These are phyloP conservation scores for Candida incommunis DNA, from an alignment of 805 yeast species.

Conservation along the genomic window DNA sequence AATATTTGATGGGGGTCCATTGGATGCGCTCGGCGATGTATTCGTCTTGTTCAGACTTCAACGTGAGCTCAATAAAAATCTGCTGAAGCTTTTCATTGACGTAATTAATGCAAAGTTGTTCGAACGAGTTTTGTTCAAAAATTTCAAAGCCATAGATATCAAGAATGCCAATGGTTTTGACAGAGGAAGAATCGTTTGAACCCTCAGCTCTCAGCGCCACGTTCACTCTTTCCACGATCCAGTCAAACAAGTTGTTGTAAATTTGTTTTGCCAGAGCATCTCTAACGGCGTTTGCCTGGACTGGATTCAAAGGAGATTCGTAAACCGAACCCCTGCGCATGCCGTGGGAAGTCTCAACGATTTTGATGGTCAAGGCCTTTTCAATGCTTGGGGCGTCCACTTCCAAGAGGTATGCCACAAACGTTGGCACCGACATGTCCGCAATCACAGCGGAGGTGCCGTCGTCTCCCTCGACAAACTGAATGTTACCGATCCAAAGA, in stretches of 20 bases:
- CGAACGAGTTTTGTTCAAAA: conserved; percentile 88
- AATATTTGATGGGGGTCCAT: conserved; percentile 96
- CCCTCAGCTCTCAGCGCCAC: conserved; percentile 46
- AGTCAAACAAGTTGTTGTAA: conserved; percentile 83
- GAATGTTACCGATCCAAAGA: conserved; percentile 88
- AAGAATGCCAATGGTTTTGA: conserved; percentile 73
- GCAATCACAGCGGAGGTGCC: conserved; percentile 73
- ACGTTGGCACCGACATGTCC: conserved; percentile 84
- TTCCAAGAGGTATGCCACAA: conserved; percentile 81
- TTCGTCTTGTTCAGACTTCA: conserved; percentile 96
- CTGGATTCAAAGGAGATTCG: conserved; percentile 82
- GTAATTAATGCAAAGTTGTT: conserved; percentile 88
- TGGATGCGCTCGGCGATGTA: conserved; percentile 87
- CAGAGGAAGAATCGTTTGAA: conserved; percentile 32
- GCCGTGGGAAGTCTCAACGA: conserved; percentile 84
- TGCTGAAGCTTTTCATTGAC: conserved; percentile 94
- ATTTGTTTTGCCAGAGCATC: conserved; percentile 93
- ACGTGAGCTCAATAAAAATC: conserved; percentile 86
- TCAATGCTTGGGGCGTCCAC: conserved; percentile 56
- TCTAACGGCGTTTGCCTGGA: conserved; percentile 82
- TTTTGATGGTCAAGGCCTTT: conserved; percentile 61
- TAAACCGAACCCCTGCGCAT: conserved; percentile 83
- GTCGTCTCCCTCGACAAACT: conserved; percentile 64
- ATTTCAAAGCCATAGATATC: conserved; percentile 96
- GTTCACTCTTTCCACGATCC: conserved; percentile 92